Conservation (phyloP, 179 eudicot species). For the Gypsophila paniculata region DNA sequence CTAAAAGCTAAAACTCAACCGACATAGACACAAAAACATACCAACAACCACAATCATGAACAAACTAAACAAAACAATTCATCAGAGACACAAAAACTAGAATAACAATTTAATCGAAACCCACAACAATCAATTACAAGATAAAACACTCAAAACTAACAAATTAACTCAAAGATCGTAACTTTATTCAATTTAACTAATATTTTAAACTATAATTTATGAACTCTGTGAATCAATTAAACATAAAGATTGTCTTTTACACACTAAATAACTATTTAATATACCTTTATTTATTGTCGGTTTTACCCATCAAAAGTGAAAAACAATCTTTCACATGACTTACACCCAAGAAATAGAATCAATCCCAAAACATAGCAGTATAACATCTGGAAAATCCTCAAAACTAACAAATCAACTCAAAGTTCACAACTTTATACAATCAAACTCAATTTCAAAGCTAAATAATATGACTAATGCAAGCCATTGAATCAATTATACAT, state of each 20-base stretch:
- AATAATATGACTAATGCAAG: background rate
- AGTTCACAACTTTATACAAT: background rate
- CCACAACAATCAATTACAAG: background rate
- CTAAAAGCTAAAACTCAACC: background rate
- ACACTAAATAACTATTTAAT: too few relatives aligned
- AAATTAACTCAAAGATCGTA: background rate
- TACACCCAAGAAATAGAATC: too few relatives aligned
- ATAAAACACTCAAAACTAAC: background rate
- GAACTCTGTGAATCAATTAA: too few relatives aligned
- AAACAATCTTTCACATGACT: too few relatives aligned
- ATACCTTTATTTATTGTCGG: too few relatives aligned
- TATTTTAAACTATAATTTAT: too few relatives aligned
- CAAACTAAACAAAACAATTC: background rate
- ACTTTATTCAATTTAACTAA: background rate
- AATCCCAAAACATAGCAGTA: too few relatives aligned
- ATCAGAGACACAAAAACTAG: background rate
- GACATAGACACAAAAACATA: background rate
- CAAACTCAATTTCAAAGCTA: background rate
- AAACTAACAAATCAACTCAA: background rate
- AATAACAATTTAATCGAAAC: background rate
- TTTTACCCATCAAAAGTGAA: too few relatives aligned
- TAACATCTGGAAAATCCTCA: constrained; percentile 5
- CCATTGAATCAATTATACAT: too few relatives aligned
- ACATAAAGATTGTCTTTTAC: too few relatives aligned
- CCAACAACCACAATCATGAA: background rate